Base-by-base conservation (phyloP, 164 flowering plant genomes). In the Euptelea pleiosperma region DNA sequence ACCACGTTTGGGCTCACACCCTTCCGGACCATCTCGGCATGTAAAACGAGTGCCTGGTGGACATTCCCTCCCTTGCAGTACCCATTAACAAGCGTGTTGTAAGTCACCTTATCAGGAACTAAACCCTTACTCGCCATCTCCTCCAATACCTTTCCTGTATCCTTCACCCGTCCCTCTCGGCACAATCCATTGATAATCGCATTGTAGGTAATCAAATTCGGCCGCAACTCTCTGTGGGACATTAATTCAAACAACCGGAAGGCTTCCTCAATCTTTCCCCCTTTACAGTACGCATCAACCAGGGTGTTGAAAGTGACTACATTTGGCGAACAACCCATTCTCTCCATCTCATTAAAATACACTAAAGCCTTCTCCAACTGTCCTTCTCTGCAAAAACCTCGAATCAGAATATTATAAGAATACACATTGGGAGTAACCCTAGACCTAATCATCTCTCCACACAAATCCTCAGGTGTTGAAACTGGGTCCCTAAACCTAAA, bases 221-320 rank as follows among this genome's bases (percentile, higher is more conserved):
- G 94, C 54, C 59, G 71, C 72, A 87, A 31, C 41, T 76, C 75
- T 39, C 76, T 85, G 25, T 29, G 19, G 5, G 56, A 36, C 89
- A 89, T 76, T 19, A 50, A 28, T 18, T 63, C 59, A 42, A 82
- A 69, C 73, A 85, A 22, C 34, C 40, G 25, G 33, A 65, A 69
- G 0, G 87, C 93, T 6, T 82, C 72, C 33, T 73, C 76, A 26
- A 79, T 57, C 60, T 61, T 71, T 24, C 85, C 81, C 50, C 58
- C 1, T 60, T 89, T 87, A 62, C 91, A 79, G 45, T 76, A 68
- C 0, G 72, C 89, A 78, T 83, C 84, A 30, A 87, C 75, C 62
- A 92, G 39, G 0, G 96, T 89, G 52, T 92, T 92, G 56, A 73
- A 87, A 0, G 98, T 87, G 34, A 87, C 91, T 39, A 87, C 85